Base-by-base conservation (phyloP, 768 basidiomycete genomes). In the Suillus variegatus region DNA sequence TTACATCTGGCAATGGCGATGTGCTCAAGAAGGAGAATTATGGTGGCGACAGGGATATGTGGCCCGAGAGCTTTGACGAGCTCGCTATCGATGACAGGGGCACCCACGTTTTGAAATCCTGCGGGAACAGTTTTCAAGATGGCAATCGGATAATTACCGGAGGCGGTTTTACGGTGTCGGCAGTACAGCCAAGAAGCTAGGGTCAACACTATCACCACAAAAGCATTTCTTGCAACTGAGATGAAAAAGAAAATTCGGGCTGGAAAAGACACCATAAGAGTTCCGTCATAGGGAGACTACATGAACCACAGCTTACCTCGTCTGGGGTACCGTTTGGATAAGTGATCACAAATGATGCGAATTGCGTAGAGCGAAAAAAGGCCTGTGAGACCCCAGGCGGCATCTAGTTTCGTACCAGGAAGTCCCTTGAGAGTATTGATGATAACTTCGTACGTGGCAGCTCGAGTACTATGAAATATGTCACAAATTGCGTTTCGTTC, bases 1-100 rank as follows among this genome's bases (percentile, higher is more conserved):
- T 73, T 75, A 91, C 93, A 93, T 78, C 95, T 97, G n/a, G 93
- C 87, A 69, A 99, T 99, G 38, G 96, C 92, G 66, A 99, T 98
- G 79, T 99, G 97, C 76, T 98, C 97, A 60, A 98, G 82, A 16
- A 98, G 82, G 54, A 98, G 83, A 72, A 97, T 91, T 69, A 97
- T 94, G 0, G 93, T 94, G n/a, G 93, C 89, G 6, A 94, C 86
- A 2, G 93, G 93, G 3, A 99, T 75, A 64, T 97, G 84, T 7
- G 88, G 80, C 2, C 84, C 90, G 63, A 99, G 80, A 0, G 93
- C 93, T 0, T 72, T 64, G 38, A 97, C 75, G 28, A 97, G 82
- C 14, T 78, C 67, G 1, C 62, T n/a, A 67, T 85, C 80, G 67
- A 90, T 82, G 12, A 72, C 47, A 1, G 87, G 85, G 8, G 70